Base-by-base conservation (phyloP, 2,329 filamentous ascomycete genomes). In the Pyrenochaeta sp. region DNA sequence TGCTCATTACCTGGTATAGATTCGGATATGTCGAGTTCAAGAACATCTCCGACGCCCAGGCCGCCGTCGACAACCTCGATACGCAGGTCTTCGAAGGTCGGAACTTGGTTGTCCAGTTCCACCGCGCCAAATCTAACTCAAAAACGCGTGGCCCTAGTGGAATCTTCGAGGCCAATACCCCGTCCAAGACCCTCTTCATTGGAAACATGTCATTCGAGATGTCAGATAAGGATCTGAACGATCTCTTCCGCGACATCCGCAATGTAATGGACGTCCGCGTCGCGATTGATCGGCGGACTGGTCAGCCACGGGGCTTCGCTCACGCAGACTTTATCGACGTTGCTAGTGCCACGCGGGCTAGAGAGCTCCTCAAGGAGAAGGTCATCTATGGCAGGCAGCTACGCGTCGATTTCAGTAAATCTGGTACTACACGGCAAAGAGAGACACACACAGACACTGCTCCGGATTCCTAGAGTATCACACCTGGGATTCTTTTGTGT, bases 121-220 rank as follows among this genome's bases (percentile, higher is more conserved):
- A 87, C 58, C 44, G 49, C 20, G 54, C 61, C 31, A 70, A 66
- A 51, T 17, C 47, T 15, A 55, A 61, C 49, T 46, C 58, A 32
- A 58, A 40, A 51, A 52, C 45, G 7, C 45, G 37, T 17, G 18
- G 11, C 37, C 10, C n/a, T 10, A 31, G 3, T 18, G 58, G 55
- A 27, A 41, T 42, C 30, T 45, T 39, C n/a, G 41, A 47, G 10
- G 4, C 39, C 29, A 80, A 79, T 65, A 64, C 77, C 35, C 87
- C 87, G 2, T 83, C 84, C 45, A 85, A 83, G 69, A 90, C 88
- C 1, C 78, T 96, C 30, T 96, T 90, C 80, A 85, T 97, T 64
- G 91, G 92, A 63, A 95, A 95, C 79, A 86, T 97, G 77, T 87
- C 90, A 10, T 95, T 90, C 71, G 90, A 96, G 77, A 89, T 93